Base-by-base conservation (phyloP, 2,329 filamentous ascomycete species). In the Fusarium armeniacum region DNA sequence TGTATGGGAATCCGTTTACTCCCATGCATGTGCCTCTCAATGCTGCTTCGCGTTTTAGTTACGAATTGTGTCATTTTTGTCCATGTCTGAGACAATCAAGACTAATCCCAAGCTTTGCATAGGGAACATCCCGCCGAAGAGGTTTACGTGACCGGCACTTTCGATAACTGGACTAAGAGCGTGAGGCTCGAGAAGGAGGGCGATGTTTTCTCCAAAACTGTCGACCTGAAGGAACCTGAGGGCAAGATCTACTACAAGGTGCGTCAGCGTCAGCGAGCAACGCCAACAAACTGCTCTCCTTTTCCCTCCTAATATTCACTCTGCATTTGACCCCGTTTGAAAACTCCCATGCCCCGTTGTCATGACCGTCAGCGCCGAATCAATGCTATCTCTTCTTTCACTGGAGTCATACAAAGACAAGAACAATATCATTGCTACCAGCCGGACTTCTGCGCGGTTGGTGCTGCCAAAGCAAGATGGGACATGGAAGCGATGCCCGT, bases 231-330 rank as follows among this genome's bases (percentile, higher is more conserved):
- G 51, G 83, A 88, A 58, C 82, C 84, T 18, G 82, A 84, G 50
- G 84, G 90, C 69, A 97, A 96, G 83, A 91, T 97, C 73, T 90
- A 91, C 78, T 99, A 98, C 89, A 99, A 99, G 93, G 95, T 97
- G 84, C 73, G 85, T 83, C 62, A 60, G 46, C 62, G 45, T 62
- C 59, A 46, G 45, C 60, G 62, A 63, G 51, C 47, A 40, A 57
- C 64, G 35, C 51, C 40, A 55, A 45, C 52, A 65, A 55, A 45
- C 47, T 62, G 30, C 43, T 57, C 45, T 44, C 43, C 65, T 52
- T 36, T 35, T 51, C 43, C 58, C 45, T 57, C 66, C 63, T 38
- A 50, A 66, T 58, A 46, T 58, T 33, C 52, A 47, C 43, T 52
- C 33, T 65, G 43, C 52, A 58, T 58, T 60, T 62, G 24, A 28